Conservation (phyloP, 1,284 basidiomycete genomes). For the Athelia psychrophila region DNA sequence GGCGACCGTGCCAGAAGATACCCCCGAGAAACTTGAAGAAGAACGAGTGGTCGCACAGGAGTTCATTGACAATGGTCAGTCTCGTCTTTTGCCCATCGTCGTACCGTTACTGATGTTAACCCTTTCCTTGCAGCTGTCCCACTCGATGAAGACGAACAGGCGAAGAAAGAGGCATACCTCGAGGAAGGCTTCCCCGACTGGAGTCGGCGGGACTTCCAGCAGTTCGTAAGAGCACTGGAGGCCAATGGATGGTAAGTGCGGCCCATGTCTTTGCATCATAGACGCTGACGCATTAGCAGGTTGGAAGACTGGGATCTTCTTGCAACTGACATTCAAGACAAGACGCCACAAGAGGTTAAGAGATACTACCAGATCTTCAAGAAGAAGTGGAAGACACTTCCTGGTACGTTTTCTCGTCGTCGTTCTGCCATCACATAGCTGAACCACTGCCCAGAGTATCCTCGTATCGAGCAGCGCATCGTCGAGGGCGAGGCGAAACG, state of each 20-base stretch:
- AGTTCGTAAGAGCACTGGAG: slow-evolving; percentile 85
- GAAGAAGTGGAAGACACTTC: slow-evolving; percentile 85
- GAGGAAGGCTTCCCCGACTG: slow-evolving; percentile 85
- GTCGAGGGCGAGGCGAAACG: slow-evolving; percentile 84
- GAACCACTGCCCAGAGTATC: slow-evolving; percentile 51
- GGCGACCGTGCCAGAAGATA: slow-evolving; percentile 68
- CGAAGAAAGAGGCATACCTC: slow-evolving; percentile 78
- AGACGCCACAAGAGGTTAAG: slow-evolving; percentile 79
- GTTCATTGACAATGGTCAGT: slow-evolving; percentile 77
- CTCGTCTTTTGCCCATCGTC: neutral
- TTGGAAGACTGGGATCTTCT: slow-evolving; percentile 75
- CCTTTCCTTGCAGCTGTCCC: slow-evolving; percentile 62
- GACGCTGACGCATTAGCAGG: slow-evolving; percentile 34
- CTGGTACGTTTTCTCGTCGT: slow-evolving; percentile 46
- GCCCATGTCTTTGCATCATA: neutral
- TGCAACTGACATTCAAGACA: slow-evolving; percentile 84
- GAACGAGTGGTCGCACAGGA: slow-evolving; percentile 83
- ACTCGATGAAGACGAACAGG: slow-evolving; percentile 82
- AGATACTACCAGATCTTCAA: slow-evolving; percentile 87
- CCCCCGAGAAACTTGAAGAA: slow-evolving; percentile 81
- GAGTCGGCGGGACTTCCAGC: slow-evolving; percentile 93
- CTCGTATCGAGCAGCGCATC: slow-evolving; percentile 81
- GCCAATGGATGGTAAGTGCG: slow-evolving; percentile 78
- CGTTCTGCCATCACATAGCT: neutral
- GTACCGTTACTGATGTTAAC: neutral